These are phyloP conservation scores for Penicillium crystallinum DNA, from an alignment of 495 filamentous ascomycete species.

Conservation along the genomic window DNA sequence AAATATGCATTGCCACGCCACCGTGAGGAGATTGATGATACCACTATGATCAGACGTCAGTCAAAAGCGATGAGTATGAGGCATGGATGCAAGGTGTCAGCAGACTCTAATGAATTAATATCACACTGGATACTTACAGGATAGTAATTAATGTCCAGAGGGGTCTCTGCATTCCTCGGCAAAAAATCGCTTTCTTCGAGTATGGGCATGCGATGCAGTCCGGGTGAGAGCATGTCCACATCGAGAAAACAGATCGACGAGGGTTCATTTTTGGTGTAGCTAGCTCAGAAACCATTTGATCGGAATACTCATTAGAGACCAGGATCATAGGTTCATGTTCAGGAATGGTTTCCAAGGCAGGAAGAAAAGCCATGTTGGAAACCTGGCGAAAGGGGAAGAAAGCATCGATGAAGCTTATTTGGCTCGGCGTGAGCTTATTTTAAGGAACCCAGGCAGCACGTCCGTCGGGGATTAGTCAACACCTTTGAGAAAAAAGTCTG, in stretches of 20 bases:
- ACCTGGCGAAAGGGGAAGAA: background rate
- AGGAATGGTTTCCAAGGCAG: background rate
- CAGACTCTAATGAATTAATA: too few relatives aligned
- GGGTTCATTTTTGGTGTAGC: background rate
- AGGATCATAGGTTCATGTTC: background rate
- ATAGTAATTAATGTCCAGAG: conserved; percentile 6
- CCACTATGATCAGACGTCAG: conserved; percentile 2
- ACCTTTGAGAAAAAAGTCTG: too few relatives aligned
- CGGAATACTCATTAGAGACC: background rate
- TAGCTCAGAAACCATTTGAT: background rate
- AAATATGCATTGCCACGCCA: background rate
- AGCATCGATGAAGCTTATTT: background rate
- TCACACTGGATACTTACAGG: background rate
- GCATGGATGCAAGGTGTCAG: background rate
- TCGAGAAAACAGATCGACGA: background rate
- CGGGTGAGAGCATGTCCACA: conserved; percentile 9
- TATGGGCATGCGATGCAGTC: background rate
- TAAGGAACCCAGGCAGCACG: too few relatives aligned
- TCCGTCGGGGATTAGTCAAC: too few relatives aligned
- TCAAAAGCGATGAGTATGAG: too few relatives aligned
- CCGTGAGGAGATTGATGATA: conserved; percentile 3
- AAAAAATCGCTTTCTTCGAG: background rate
- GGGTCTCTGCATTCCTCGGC: background rate
- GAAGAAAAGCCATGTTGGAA: background rate
- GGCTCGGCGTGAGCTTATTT: background rate